These are phyloP conservation scores for Fusarium solani-melongenae DNA, from an alignment of 2,329 filamentous ascomycete genomes.

Conservation along the genomic window DNA sequence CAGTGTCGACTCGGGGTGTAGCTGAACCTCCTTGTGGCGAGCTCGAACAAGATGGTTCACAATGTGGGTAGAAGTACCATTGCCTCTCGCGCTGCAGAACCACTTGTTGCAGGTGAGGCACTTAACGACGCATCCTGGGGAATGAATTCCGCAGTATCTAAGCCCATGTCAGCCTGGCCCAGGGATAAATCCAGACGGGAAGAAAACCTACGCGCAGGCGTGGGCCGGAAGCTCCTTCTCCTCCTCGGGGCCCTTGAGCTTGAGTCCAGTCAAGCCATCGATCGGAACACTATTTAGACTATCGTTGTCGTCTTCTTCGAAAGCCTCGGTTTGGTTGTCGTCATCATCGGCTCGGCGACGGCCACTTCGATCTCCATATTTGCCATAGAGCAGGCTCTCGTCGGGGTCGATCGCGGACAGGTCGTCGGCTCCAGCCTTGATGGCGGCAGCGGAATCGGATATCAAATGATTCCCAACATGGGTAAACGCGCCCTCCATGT, in stretches of 20 bases:
- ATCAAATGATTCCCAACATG: constrained; percentile 89
- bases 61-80: constrained; percentile 96
- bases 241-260: constrained; percentile 71
- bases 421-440: constrained; percentile 86
- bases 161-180: constrained; percentile 39
- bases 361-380: constrained; percentile 69
- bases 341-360: constrained; percentile 85
- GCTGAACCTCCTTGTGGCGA: constrained; percentile 97
- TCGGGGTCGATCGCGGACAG: constrained; percentile 78
- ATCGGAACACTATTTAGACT: constrained; percentile 83
- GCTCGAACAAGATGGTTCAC: constrained; percentile 98
- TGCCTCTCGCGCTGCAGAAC: constrained; percentile 98
- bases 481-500: constrained; percentile 89
- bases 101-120: constrained; percentile 96
- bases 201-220: constrained; percentile 85
- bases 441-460: constrained; percentile 84
- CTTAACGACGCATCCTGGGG: constrained; percentile 93
- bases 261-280: constrained; percentile 76
- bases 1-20: constrained; percentile 91
- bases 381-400: constrained; percentile 82
- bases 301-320: constrained; percentile 84
- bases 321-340: constrained; percentile 86
- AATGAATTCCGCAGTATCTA: constrained; percentile 98
- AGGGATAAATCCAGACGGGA: constrained; percentile 3
- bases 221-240: constrained; percentile 92